Conservation (phyloP, 805 yeast genomes). For the Metschnikowia aberdeeniae region DNA sequence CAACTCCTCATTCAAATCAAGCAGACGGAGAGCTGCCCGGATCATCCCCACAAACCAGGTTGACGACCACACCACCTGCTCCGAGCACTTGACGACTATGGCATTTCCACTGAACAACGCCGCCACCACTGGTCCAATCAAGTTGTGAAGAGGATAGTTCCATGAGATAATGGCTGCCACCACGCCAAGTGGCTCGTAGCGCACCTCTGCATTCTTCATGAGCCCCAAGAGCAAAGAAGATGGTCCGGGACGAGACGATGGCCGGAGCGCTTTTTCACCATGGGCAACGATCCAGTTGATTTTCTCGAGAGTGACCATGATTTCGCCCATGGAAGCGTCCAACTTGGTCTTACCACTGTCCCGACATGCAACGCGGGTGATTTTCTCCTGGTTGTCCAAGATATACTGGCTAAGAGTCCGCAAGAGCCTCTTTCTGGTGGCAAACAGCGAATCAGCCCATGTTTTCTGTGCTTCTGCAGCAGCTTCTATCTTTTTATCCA, state of each 20-base stretch:
- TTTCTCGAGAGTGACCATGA: conserved; percentile 91
- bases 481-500: conserved; percentile 56
- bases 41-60: conserved; percentile 70
- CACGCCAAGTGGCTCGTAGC: conserved; percentile 88
- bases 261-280: conserved; percentile 68
- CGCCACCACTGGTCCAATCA: conserved; percentile 89
- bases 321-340: conserved; percentile 96
- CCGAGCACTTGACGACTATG: conserved; percentile 89
- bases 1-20: conserved; percentile 74
- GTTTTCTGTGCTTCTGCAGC: conserved; percentile 52
- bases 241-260: conserved; percentile 82
- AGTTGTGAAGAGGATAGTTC: conserved; percentile 96
- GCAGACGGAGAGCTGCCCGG: conserved; percentile 63
- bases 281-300: conserved; percentile 82
- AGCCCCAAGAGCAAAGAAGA: conserved; percentile 72
- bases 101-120: conserved; percentile 89
- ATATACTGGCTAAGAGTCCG: conserved; percentile 68
- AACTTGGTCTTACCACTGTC: conserved; percentile 95
- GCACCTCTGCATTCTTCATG: conserved; percentile 88
- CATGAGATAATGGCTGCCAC: conserved; percentile 91
- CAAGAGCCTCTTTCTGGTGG: conserved; percentile 65
- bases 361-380: conserved; percentile 91
- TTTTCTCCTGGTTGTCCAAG: conserved; percentile 73
- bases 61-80: conserved; percentile 94
- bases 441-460: conserved; percentile 53